Evolutionary conservation across 2,329 filamentous ascomycete genomes (phyloP), one percentile per base, ranked within the genome.

Genomic region (Trichoderma sp.): DNA sequence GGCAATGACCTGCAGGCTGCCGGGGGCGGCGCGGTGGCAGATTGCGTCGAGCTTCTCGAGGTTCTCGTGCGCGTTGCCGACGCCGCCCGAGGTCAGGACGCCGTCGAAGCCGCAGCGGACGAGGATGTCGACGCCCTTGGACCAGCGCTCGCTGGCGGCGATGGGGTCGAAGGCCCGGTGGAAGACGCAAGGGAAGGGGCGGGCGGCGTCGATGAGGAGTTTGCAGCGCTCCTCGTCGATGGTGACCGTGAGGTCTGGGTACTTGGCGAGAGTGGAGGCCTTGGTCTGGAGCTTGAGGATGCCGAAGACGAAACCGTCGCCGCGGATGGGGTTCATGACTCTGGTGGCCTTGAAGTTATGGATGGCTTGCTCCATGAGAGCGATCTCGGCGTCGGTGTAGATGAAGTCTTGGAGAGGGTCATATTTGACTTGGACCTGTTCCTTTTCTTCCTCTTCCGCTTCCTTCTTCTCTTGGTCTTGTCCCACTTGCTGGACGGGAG

Each of bases 281-380:
- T 65, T 71, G 7, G 56, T 75, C 59, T 75, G 71, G 21, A 67
- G 67, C 16, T 41, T 75, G 18, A 91, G 77, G 2, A 88, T 81
- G 5, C 89, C 89, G 77, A 91, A 89, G 8, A 91, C 89, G 77
- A 91, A 91, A 1, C 88, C 88, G 77, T 91, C 89, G 4, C 88
- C 88, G 16, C 83, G 83, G 2, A 78, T 77, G 0, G 81, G 77
- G 31, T 83, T 78, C 71, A 91, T 79, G 4, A 85, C 75, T 0
- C 84, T 83, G 0, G 83, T 79, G 0, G 78, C 78, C 65, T 83
- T 84, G 79, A 90, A 85, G 0, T 63, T 76, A 0, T 18, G 64
- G 11, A 91, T 85, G 8, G 82, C 78, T 2, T 77, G 72, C 56
- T 78, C 78, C 89, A 91, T 91, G 6, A 75, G 35, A 11, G 79